These are phyloP conservation scores for Funneliformis caledonium DNA, from an alignment of 371 early-diverging fungal species.

Conservation along the genomic window DNA sequence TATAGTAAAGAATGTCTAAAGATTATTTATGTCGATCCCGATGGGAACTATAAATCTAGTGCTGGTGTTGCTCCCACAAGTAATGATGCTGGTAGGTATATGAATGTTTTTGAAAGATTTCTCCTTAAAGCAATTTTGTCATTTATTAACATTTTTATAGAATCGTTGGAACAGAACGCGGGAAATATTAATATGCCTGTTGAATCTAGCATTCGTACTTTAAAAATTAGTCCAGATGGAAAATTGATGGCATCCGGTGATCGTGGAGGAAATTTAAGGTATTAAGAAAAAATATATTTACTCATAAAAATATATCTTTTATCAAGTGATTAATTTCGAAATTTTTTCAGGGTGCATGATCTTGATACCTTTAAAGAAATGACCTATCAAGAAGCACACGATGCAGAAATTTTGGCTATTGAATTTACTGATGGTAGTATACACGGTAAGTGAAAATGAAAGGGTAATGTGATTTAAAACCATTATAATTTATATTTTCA, in stretches of 20 bases:
- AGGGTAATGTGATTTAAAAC: neutral
- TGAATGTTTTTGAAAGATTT: neutral
- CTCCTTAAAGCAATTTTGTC: neutral
- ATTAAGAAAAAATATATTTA: neutral
- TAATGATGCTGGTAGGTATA: neutral
- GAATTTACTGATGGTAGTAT: slow-evolving; percentile 63
- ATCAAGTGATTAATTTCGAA: neutral
- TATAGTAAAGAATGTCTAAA: slow-evolving; percentile 32
- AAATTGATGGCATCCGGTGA: slow-evolving; percentile 77
- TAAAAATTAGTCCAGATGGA: slow-evolving; percentile 73
- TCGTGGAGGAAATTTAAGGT: slow-evolving; percentile 73
- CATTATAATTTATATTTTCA: neutral
- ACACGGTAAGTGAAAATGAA: slow-evolving; percentile 37
- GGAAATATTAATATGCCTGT: slow-evolving; percentile 29
- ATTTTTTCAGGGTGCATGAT: slow-evolving; percentile 57
- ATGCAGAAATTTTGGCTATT: slow-evolving; percentile 80
- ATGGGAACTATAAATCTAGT: slow-evolving; percentile 38
- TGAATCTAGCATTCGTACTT: slow-evolving; percentile 72
- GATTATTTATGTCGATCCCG: slow-evolving; percentile 39
- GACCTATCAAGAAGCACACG: slow-evolving; percentile 80
- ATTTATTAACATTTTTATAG: slow-evolving; percentile 18
- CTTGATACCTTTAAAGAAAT: slow-evolving; percentile 64
- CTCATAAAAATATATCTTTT: neutral
- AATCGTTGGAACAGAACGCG: slow-evolving; percentile 40
- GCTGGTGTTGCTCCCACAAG: neutral